Evolutionary conservation across 23 red algal genomes (phyloP), one percentile per base, ranked within the genome.

Genomic region (Gracilaria gracilis): DNA sequence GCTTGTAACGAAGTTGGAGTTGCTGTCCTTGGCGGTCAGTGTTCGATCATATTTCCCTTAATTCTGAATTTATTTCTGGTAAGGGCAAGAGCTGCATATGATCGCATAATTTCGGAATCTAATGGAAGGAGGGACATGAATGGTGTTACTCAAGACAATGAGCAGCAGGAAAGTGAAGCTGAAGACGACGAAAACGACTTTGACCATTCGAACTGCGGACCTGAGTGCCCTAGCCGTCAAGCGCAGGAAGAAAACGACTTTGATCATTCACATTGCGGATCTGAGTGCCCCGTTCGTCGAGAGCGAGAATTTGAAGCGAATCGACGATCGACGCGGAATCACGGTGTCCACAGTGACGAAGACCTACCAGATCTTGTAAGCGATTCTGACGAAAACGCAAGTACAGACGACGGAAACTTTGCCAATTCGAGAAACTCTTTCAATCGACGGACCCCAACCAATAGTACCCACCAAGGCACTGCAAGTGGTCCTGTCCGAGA

Each of bases 11-110:
- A 81, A 9, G 32, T 81, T 34, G 54, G 76, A 34, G 42, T 59
- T 36, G 3, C 47, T 81, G 54, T 81, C 5, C 4, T 81, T 8
- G 76, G 76, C 2, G 24, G 49, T 21, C 76, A 59, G 27, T 81
- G 5, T 81, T 81, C 76, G 24, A 20, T 81, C 40, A 21, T 81
- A 4, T 81, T 81, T 34, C 76, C 76, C 1, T 54, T 81, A 58
- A 58, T 81, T 54, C 54, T 81, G 4, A 81, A 81, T 81, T 81
- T 81, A 81, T 81, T 81, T 81, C 54, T 59, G 54, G 76, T 20
- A 81, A 55, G 76, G 16, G 54, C 54, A 32, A 55, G 47, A 81
- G 32, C 34, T 1, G 67, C 34, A 23, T 73, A 73, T 21, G 67
- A 73, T 73, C 67, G 67, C 67, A 23, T 73, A 11, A 44, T 1